Evolutionary conservation across 306 rosid species (phyloP).

Genomic region (Quercus suber): DNA sequence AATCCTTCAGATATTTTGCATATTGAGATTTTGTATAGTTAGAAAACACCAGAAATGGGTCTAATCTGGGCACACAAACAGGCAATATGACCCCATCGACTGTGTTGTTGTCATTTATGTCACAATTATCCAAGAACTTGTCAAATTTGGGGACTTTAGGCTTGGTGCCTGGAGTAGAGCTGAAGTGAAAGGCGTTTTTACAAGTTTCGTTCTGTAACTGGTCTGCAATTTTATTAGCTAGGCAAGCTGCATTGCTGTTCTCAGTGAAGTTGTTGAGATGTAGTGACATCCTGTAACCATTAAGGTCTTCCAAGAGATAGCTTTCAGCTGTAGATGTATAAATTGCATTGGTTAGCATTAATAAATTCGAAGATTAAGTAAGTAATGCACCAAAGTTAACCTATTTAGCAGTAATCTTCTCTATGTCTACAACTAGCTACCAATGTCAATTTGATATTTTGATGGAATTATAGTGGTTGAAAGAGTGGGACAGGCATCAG

Average conservation of each 20-base stretch:
- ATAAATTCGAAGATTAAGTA: neutral
- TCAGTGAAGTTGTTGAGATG: neutral
- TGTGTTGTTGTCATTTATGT: neutral
- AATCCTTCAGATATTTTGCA: neutral
- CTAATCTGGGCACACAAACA: neutral
- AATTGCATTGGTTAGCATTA: neutral
- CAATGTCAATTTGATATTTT: too few relatives aligned
- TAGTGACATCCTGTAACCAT: neutral
- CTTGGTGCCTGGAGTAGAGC: neutral
- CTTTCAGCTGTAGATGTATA: neutral
- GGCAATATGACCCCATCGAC: neutral
- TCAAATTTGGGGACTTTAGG: neutral
- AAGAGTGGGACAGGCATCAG: too few relatives aligned
- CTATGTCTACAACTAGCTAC: too few relatives aligned
- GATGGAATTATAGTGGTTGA: too few relatives aligned
- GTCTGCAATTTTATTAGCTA: slow-evolving; percentile 14
- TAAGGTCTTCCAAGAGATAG: neutral
- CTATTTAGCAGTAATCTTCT: too few relatives aligned
- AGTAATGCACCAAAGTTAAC: too few relatives aligned
- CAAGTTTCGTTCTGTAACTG: neutral
- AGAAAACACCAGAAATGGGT: neutral
- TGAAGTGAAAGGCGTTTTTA: neutral
- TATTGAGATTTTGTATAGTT: neutral
- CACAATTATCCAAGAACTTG: neutral
- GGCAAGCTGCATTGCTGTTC: slow-evolving; percentile 12